A percentile compares a stretch with the other conserved stretches of the same genome.
Evolutionary conservation across 495 filamentous ascomycete species (phyloP).

Genomic region (Xylaria scruposa): DNA sequence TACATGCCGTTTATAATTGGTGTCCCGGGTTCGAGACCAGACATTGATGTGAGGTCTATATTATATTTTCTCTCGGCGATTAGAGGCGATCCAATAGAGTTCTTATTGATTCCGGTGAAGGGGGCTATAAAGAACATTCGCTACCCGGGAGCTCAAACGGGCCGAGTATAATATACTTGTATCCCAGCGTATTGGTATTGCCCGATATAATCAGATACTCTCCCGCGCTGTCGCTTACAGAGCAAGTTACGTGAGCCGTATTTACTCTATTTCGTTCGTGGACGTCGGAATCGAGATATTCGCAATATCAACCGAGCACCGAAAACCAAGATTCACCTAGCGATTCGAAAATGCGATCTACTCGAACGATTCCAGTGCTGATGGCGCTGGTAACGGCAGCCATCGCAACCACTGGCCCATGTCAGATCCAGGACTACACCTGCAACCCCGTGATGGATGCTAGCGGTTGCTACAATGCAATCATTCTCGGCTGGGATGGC

Average conservation of each 20-base stretch:
- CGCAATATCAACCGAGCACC: neutral
- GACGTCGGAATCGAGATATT: neutral
- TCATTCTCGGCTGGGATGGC: conserved; percentile 20
- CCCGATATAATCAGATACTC: neutral
- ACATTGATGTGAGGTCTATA: neutral
- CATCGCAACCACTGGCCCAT: conserved; percentile 18
- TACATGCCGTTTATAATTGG: neutral
- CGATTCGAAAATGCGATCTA: neutral
- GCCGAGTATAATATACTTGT: neutral
- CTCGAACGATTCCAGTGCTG: neutral
- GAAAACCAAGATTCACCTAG: neutral
- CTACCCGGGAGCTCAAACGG: neutral
- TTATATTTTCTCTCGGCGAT: neutral
- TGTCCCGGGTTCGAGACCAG: neutral
- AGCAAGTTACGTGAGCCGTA: neutral
- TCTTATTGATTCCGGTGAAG: neutral
- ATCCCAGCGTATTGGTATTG: neutral
- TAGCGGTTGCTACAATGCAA: conserved; percentile 16
- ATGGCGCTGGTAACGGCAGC: neutral
- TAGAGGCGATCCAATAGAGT: neutral
- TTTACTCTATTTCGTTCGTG: neutral
- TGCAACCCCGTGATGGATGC: conserved; percentile 22
- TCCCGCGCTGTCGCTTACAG: neutral
- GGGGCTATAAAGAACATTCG: neutral
- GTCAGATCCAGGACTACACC: conserved; percentile 13